phyloP scores from a whole-genome alignment of 768 basidiomycete species.

The Hemileccinum impolitum region DNA sequence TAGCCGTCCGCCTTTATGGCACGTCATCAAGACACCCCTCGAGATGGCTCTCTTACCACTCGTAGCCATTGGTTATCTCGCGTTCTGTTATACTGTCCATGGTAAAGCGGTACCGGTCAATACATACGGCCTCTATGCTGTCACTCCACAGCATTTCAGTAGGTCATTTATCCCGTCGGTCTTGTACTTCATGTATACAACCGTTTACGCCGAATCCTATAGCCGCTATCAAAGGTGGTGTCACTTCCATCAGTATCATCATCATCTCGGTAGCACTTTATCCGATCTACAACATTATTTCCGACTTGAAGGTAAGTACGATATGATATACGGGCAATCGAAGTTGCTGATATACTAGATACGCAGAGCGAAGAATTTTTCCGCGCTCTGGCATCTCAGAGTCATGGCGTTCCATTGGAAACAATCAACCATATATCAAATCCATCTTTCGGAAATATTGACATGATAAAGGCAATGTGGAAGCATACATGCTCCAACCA shows the following conservation, averaged over 20 bases:
- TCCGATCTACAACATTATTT: slow-evolving; percentile 19
- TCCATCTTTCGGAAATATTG: slow-evolving; percentile 19
- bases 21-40: slow-evolving; percentile 2
- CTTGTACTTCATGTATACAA: neutral
- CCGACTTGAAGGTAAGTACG: slow-evolving; percentile 15
- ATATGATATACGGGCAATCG: neutral
- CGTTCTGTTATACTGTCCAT: slow-evolving; percentile 28
- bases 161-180: neutral
- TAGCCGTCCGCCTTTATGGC: slow-evolving; percentile 5
- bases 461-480: slow-evolving; percentile 15
- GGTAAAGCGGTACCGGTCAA: slow-evolving; percentile 23
- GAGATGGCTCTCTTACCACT: slow-evolving; percentile 24
- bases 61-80: slow-evolving; percentile 26
- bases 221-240: slow-evolving; percentile 28
- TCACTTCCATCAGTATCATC: slow-evolving; percentile 28
- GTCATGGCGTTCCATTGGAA: slow-evolving; percentile 22
- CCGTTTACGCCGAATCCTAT: neutral
- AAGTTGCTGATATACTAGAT: neutral
- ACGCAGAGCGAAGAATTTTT: slow-evolving; percentile 30
- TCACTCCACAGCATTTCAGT: slow-evolving; percentile 21
- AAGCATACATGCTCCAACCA: slow-evolving; percentile 20
- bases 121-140: slow-evolving; percentile 18
- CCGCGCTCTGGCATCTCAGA: slow-evolving; percentile 12
- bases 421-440: slow-evolving; percentile 22
- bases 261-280: slow-evolving; percentile 27